Evolutionary conservation across 805 yeast species (phyloP), one percentile per base, ranked within the genome.

Genomic region (Teunomyces lycoperdinae): DNA sequence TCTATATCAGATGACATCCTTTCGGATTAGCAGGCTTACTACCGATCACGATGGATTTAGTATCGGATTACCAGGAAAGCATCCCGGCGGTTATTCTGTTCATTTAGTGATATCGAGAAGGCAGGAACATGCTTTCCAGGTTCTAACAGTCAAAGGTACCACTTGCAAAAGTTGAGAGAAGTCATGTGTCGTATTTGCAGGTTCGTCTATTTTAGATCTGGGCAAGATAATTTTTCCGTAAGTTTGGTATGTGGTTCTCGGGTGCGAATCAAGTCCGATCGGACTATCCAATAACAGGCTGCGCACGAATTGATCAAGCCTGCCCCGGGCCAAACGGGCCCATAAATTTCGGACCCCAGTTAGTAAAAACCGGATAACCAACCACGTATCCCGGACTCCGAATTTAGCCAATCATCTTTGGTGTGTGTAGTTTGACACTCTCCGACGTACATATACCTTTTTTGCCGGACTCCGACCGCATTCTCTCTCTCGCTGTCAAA

Each of bases 401-500:
- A 13, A 32, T 13, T 13, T 2, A 32, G 7, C 17, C 34, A 32
- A 32, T 32, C 34, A 13, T 10, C 11, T 13, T 32, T 32, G 0
- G n/a, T 11, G 5, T 10, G 11, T 30, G 9, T 13, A 13, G 34
- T 13, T 32, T 10, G 9, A 13, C 27, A 16, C 28, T 20, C 39
- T n/a, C 36, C 36, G 36, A 33, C 17, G 14, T 33, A 29, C n/a
- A 4, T 29, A 29, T 3, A 29, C 31, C 31, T 32, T 32, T 11
- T 32, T 32, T 32, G 11, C 34, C 34, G 34, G 34, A 29, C 31
- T 29, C 31, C 17, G 36, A 13, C 36, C 17, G 16, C 36, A 33
- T 33, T 33, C 36, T 6, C 16, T 14, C 49, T 43, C 28, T 40
- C 31, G n/a, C n/a, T 43, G 39, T 33, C 36, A 28, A 20, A 42